Evolutionary conservation across 345 rosid species (phyloP).

Genomic region (Citrus medica): DNA sequence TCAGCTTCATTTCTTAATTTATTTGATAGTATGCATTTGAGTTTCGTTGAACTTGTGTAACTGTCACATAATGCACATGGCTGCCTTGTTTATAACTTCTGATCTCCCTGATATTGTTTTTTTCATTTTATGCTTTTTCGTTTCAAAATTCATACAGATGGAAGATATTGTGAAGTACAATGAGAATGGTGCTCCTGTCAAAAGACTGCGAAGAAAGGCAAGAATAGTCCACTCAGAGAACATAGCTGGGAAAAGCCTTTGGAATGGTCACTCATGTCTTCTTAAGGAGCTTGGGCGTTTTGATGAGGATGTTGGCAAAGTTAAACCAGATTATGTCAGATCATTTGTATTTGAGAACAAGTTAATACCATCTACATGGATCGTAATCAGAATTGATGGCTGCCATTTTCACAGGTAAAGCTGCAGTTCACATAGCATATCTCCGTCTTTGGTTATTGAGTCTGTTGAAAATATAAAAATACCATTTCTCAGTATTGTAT

Average conservation of each 20-base stretch:
- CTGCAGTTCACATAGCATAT: background rate
- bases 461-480: background rate
- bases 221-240: constrained; percentile 49
- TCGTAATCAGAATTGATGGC: constrained; percentile 87
- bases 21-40: background rate
- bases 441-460: background rate
- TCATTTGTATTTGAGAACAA: constrained; percentile 72
- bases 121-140: background rate
- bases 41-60: background rate
- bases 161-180: constrained; percentile 70
- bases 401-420: constrained; percentile 92
- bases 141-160: constrained; percentile 39
- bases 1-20: background rate
- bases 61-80: background rate
- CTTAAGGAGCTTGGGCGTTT: constrained; percentile 57
- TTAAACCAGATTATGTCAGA: constrained; percentile 56
- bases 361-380: constrained; percentile 77
- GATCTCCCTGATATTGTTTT: background rate
- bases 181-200: constrained; percentile 65
- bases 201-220: constrained; percentile 67
- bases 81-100: background rate
- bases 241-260: constrained; percentile 60
- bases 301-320: constrained; percentile 48
- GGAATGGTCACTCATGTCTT: constrained; percentile 64
- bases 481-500: background rate